A percentile compares a stretch with the other conserved stretches of the same genome.
Evolutionary conservation across 2,329 filamentous ascomycete species (phyloP).

Genomic region (Aspergillus sp.): DNA sequence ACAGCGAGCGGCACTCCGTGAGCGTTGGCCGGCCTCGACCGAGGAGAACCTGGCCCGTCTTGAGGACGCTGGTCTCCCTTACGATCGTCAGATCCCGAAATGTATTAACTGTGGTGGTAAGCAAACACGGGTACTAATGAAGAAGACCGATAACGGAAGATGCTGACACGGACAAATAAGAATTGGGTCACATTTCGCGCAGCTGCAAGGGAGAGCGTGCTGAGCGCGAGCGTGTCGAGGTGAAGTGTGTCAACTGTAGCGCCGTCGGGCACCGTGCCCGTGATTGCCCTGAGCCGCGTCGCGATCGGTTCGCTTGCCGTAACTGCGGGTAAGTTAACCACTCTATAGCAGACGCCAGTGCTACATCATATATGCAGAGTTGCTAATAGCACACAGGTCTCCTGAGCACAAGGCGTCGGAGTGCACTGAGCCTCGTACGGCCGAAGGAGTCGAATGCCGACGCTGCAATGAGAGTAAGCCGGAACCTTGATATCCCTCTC

Average conservation of each 20-base stretch:
- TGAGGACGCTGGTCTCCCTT: conserved; percentile 44
- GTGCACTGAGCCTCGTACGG: conserved; percentile 42
- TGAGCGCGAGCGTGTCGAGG: conserved; percentile 33
- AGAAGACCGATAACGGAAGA: background rate
- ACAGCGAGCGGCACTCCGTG: conserved; percentile 39
- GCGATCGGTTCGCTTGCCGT: conserved; percentile 41
- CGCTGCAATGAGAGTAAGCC: conserved; percentile 35
- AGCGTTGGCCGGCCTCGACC: conserved; percentile 43
- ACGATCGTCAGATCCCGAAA: conserved; percentile 45
- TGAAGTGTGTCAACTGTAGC: conserved; percentile 47
- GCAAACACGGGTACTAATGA: conserved; percentile 3
- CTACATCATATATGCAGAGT: background rate
- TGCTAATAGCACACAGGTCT: conserved; percentile 17
- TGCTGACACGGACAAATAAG: conserved; percentile 16
- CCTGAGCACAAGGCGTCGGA: conserved; percentile 43
- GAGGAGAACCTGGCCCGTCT: conserved; percentile 50
- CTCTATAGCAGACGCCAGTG: background rate
- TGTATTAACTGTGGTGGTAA: conserved; percentile 46
- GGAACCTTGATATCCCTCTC: background rate
- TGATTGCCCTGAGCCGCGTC: conserved; percentile 38
- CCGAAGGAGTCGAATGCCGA: conserved; percentile 40
- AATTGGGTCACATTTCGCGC: conserved; percentile 43
- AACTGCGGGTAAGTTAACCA: conserved; percentile 43
- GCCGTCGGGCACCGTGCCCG: conserved; percentile 43
- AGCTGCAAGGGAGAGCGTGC: conserved; percentile 44